These are phyloP conservation scores for Xylaria venustula DNA, from an alignment of 495 filamentous ascomycete genomes.

Conservation along the genomic window DNA sequence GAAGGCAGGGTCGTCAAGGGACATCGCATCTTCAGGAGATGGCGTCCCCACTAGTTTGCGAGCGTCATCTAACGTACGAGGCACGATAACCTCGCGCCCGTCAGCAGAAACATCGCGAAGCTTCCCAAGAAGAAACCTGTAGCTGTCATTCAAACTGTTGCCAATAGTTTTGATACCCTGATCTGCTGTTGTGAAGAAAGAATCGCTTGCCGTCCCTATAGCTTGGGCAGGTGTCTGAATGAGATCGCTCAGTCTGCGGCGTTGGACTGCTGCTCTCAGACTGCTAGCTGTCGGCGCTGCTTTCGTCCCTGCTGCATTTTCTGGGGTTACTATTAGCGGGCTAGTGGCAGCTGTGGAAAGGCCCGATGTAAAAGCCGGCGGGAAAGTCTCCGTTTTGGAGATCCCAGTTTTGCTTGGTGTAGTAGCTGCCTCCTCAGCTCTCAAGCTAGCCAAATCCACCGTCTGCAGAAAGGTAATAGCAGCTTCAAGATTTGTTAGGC, in stretches of 20 bases:
- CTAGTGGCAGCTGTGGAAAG: slow-evolving; percentile 36
- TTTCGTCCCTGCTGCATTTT: slow-evolving; percentile 40
- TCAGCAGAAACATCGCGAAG: slow-evolving; percentile 66
- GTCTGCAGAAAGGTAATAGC: slow-evolving; percentile 96
- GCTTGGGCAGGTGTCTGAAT: slow-evolving; percentile 77
- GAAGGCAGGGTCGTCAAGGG: slow-evolving; percentile 45
- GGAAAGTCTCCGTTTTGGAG: slow-evolving; percentile 52
- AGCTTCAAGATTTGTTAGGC: slow-evolving; percentile 92
- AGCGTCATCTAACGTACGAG: slow-evolving; percentile 89
- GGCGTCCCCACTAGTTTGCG: slow-evolving; percentile 78
- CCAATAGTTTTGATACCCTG: slow-evolving; percentile 88
- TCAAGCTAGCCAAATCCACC: slow-evolving; percentile 87
- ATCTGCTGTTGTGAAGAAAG: slow-evolving; percentile 81
- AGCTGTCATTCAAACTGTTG: slow-evolving; percentile 81
- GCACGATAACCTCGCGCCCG: slow-evolving; percentile 54
- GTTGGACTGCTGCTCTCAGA: slow-evolving; percentile 46
- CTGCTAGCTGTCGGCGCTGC: slow-evolving; percentile 37
- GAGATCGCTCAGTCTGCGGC: slow-evolving; percentile 74
- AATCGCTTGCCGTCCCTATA: slow-evolving; percentile 78
- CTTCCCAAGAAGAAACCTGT: slow-evolving; percentile 90
- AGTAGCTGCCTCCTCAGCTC: slow-evolving; percentile 69
- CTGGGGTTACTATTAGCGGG: slow-evolving; percentile 33
- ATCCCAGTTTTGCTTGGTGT: slow-evolving; percentile 60
- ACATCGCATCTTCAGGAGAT: slow-evolving; percentile 53
- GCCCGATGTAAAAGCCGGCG: slow-evolving; percentile 47